These are phyloP conservation scores for Penicillium sp. DNA, from an alignment of 2,329 filamentous ascomycete species.

Conservation along the genomic window DNA sequence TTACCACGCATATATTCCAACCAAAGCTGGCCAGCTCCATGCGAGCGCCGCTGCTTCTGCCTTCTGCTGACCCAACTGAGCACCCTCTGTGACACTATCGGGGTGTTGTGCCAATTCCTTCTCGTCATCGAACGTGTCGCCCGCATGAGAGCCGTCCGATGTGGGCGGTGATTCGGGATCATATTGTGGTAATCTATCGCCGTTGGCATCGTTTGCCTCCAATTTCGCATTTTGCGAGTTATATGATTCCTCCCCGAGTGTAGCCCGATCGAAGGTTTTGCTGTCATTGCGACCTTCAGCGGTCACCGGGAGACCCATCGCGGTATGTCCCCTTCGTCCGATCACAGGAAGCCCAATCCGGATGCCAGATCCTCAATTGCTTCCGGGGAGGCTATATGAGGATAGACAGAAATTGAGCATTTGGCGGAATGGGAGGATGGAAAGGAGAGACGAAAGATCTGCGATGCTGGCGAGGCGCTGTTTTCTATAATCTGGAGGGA, in stretches of 20 bases:
- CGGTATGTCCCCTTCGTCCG: background rate
- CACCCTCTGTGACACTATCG: constrained; percentile 14
- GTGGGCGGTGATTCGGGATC: background rate
- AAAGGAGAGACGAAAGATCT: background rate
- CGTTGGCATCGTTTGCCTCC: background rate
- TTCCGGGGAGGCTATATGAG: background rate
- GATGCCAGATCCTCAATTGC: background rate
- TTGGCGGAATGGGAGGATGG: background rate
- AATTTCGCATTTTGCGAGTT: background rate
- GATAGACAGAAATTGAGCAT: background rate
- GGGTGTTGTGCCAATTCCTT: constrained; percentile 18
- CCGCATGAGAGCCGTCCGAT: background rate
- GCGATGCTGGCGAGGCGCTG: background rate
- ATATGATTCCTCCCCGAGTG: background rate
- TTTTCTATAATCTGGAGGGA: background rate
- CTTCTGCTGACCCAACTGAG: constrained; percentile 28
- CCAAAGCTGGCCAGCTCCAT: constrained; percentile 38
- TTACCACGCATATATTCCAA: constrained; percentile 38
- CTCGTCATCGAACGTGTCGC: constrained; percentile 19
- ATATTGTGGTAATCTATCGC: background rate
- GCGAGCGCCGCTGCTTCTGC: constrained; percentile 44
- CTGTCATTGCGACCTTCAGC: background rate
- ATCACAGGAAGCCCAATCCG: background rate
- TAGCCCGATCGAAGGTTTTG: background rate
- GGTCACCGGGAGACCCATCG: constrained; percentile 8